Conservation (phyloP, 2,329 filamentous ascomycete species). For the Sclerotinia nivalis region DNA sequence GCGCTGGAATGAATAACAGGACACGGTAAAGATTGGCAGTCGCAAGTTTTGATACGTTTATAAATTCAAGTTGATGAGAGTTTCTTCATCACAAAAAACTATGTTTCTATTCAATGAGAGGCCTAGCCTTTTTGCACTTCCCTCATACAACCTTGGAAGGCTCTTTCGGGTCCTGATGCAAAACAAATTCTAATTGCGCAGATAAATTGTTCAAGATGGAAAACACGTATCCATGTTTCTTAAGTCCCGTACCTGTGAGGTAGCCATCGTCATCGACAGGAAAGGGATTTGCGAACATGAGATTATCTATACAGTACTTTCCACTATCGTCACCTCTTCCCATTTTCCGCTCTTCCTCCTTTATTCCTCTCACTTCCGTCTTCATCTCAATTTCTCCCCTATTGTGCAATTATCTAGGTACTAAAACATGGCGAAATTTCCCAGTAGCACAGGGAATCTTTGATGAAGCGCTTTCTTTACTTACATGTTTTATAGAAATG, state of each 20-base stretch:
- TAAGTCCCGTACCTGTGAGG: background rate
- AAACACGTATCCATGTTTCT: background rate
- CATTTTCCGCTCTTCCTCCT: too few relatives aligned
- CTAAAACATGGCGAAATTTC: too few relatives aligned
- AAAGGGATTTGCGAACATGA: background rate
- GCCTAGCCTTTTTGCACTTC: background rate
- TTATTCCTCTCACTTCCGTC: too few relatives aligned
- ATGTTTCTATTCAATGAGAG: background rate
- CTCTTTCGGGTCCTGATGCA: background rate
- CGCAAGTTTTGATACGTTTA: background rate
- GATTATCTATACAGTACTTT: background rate
- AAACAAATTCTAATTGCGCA: background rate
- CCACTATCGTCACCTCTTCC: background rate
- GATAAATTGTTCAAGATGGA: background rate
- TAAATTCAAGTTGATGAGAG: background rate
- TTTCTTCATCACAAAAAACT: background rate
- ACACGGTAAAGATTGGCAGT: constrained; percentile 1
- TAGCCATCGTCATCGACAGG: background rate
- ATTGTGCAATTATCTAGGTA: too few relatives aligned
- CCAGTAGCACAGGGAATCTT: too few relatives aligned
- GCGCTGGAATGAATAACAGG: constrained; percentile 1
- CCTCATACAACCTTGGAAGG: background rate
- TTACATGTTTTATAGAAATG: too few relatives aligned
- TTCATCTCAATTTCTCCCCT: too few relatives aligned
- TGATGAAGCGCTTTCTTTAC: too few relatives aligned